A percentile compares a stretch with the other conserved stretches of the same genome.
phyloP scores from a whole-genome alignment of 371 early-diverging fungal species.

The Haplosporangium sp. region DNA sequence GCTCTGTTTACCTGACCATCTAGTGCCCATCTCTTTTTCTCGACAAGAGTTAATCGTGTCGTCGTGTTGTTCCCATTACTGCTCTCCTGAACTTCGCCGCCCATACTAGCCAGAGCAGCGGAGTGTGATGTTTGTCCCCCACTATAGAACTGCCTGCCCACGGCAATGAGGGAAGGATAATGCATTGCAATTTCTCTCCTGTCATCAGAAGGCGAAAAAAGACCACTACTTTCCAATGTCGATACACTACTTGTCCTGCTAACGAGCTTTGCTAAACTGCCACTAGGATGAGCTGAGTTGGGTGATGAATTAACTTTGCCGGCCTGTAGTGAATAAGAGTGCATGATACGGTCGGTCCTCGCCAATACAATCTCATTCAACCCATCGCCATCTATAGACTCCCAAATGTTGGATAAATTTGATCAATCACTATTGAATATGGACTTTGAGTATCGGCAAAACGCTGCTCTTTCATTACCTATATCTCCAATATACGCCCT shows the following conservation, averaged over 20 bases:
- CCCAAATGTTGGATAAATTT: not conserved
- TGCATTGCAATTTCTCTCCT: slow-evolving; percentile 39
- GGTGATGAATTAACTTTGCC: slow-evolving; percentile 25
- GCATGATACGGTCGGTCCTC: slow-evolving; percentile 85
- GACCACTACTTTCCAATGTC: slow-evolving; percentile 49
- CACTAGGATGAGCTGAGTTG: slow-evolving; percentile 12
- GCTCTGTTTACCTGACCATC: slow-evolving; percentile 67
- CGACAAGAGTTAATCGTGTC: slow-evolving; percentile 49
- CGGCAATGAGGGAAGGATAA: slow-evolving; percentile 35
- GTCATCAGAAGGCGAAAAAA: slow-evolving; percentile 47
- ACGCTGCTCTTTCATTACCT: slow-evolving; percentile 47
- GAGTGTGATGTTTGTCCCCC: slow-evolving; percentile 2
- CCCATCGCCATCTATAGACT: slow-evolving; percentile 72
- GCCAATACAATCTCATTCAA: slow-evolving; percentile 82
- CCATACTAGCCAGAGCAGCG: not conserved
- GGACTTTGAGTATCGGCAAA: too few relatives aligned
- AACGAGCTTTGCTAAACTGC: slow-evolving; percentile 29
- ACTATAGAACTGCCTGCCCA: slow-evolving; percentile 16
- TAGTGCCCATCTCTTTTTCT: slow-evolving; percentile 71
- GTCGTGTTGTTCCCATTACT: slow-evolving; percentile 1
- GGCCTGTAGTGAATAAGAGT: slow-evolving; percentile 62
- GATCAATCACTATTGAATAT: too few relatives aligned
- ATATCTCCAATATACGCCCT: slow-evolving; percentile 81
- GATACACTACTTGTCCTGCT: slow-evolving; percentile 50
- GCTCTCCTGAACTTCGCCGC: slow-evolving; percentile 17